Evolutionary conservation across 225 moss, liverwort and hornwort species (phyloP).

Genomic region (Asterella californica): DNA sequence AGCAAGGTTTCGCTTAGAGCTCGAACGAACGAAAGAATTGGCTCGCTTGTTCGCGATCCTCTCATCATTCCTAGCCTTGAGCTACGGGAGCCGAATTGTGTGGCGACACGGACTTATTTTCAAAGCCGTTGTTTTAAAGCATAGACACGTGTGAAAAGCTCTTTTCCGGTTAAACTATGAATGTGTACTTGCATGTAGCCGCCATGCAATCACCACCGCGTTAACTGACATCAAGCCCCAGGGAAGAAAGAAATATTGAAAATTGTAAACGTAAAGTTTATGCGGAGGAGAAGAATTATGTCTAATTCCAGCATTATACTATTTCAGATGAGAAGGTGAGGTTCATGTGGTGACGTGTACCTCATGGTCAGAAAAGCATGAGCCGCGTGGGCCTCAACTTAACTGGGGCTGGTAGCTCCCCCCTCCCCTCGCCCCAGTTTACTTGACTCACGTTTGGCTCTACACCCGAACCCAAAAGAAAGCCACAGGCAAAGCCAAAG

Average conservation of each 20-base stretch:
- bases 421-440: background rate
- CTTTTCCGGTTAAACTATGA: background rate
- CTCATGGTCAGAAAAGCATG: conserved; percentile 9
- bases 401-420: background rate
- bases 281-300: background rate
- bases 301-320: background rate
- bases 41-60: background rate
- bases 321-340: conserved; percentile 12
- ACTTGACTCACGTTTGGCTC: background rate
- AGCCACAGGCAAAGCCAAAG: no score
- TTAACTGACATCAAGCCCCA: conserved; percentile 7
- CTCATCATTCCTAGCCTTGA: conserved; percentile 5
- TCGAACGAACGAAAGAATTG: no score
- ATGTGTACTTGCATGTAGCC: conserved; percentile 10
- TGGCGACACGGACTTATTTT: conserved; percentile 14
- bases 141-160: background rate
- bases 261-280: background rate
- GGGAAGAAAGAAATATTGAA: background rate
- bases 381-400: conserved; percentile 7
- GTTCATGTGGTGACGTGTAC: conserved; percentile 20
- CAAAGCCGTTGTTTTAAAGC: conserved; percentile 12
- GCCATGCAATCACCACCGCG: conserved; percentile 15
- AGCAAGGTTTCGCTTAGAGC: background rate
- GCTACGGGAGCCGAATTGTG: conserved; percentile 5
- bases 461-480: background rate